phyloP scores from a whole-genome alignment of 2,329 filamentous ascomycete species.

The Tolypocladium inflatum region DNA sequence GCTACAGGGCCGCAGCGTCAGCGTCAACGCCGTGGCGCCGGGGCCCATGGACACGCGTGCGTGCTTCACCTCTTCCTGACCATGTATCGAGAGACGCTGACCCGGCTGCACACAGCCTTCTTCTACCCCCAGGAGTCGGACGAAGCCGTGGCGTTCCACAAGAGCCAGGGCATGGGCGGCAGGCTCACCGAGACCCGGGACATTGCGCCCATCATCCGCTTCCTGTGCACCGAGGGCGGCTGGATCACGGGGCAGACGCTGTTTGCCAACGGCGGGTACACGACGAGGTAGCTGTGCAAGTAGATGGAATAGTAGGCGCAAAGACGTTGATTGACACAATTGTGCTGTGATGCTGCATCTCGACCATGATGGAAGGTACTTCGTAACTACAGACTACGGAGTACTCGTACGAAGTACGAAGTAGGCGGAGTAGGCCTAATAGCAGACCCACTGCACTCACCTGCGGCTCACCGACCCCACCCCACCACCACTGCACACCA shows the following conservation, averaged over 20 bases:
- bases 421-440: no score
- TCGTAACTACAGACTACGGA: no score
- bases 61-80: not conserved
- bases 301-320: not conserved
- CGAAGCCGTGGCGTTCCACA: constrained; percentile 33
- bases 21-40: constrained; percentile 25
- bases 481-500: not conserved
- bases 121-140: constrained; percentile 32
- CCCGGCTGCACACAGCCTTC: constrained; percentile 20
- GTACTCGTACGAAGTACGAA: no score
- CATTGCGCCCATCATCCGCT: constrained; percentile 34
- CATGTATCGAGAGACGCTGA: not conserved
- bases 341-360: not conserved
- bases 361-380: not conserved
- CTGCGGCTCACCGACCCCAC: not conserved
- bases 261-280: constrained; percentile 39
- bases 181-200: constrained; percentile 31
- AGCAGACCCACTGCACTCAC: not conserved
- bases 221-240: constrained; percentile 31
- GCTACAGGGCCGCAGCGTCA: constrained; percentile 19
- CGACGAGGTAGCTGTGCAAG: constrained; percentile 21
- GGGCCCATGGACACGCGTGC: constrained; percentile 31
- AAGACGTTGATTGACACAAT: not conserved
- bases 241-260: constrained; percentile 39
- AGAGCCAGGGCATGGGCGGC: constrained; percentile 29